phyloP scores from a whole-genome alignment of 1,284 basidiomycete species.

The Violaceomyces palustris region DNA sequence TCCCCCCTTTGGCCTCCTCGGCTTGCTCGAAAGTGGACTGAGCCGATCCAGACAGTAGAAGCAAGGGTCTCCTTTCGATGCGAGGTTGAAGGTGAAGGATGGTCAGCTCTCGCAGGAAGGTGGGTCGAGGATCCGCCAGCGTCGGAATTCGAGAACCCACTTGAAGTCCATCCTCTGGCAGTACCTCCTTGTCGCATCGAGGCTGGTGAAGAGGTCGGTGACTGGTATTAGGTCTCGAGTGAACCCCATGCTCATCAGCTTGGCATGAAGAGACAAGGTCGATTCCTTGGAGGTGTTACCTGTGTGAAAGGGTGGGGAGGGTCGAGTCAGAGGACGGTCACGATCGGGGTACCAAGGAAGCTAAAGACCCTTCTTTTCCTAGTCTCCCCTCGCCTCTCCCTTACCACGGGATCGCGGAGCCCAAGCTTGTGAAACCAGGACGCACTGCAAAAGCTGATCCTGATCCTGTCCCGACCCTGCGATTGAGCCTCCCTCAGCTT shows the following conservation, averaged over 20 bases:
- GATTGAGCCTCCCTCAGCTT: conserved; percentile 11
- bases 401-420: too few relatives aligned
- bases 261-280: conserved; percentile 9
- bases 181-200: conserved; percentile 17
- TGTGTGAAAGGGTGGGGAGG: too few relatives aligned
- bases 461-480: conserved; percentile 3
- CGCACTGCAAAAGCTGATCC: conserved; percentile 22
- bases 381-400: too few relatives aligned
- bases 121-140: too few relatives aligned
- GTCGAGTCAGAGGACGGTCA: too few relatives aligned
- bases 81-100: too few relatives aligned
- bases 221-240: conserved; percentile 5
- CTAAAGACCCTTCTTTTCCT: too few relatives aligned
- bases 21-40: conserved; percentile 7
- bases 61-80: too few relatives aligned
- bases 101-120: too few relatives aligned
- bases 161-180: conserved; percentile 7
- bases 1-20: too few relatives aligned
- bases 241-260: conserved; percentile 7
- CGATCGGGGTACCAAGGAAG: too few relatives aligned
- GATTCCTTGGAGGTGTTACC: conserved; percentile 29
- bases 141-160: conserved; percentile 5
- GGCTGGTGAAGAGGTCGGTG: conserved; percentile 18
- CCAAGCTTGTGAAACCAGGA: too few relatives aligned
- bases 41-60: conserved; percentile 12